These are phyloP conservation scores for Kwoniella shivajii DNA, from an alignment of 1,284 basidiomycete species.

Conservation along the genomic window DNA sequence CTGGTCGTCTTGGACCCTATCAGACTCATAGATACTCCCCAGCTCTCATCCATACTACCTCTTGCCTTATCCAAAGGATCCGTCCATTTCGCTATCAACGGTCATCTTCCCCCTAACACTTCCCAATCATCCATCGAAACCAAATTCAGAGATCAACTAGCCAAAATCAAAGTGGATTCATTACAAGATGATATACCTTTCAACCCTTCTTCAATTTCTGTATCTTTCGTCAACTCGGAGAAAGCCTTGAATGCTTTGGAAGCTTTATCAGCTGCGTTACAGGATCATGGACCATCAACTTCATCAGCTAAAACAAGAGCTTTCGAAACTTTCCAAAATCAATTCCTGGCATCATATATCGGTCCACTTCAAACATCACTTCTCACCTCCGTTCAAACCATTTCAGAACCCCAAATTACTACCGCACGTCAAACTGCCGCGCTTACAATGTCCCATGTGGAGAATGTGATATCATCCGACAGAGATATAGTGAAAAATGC, in stretches of 20 bases:
- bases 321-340: conserved; percentile 42
- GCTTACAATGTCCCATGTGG: conserved; percentile 31
- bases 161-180: conserved; percentile 10
- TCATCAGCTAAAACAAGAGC: conserved; percentile 18
- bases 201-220: conserved; percentile 1
- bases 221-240: conserved; percentile 39
- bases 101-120: conserved; percentile 26
- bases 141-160: conserved; percentile 24
- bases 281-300: conserved; percentile 13
- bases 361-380: conserved; percentile 34
- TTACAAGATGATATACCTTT: neutral
- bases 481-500: conserved; percentile 25
- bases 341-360: conserved; percentile 43
- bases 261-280: conserved; percentile 30
- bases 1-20: conserved; percentile 51
- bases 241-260: conserved; percentile 38
- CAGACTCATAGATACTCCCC: conserved; percentile 31
- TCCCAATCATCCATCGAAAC: conserved; percentile 21
- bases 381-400: conserved; percentile 3
- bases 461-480: conserved; percentile 28
- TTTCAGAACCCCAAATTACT: conserved; percentile 17
- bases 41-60: conserved; percentile 25
- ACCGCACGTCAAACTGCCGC: conserved; percentile 26
- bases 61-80: conserved; percentile 21
- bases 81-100: conserved; percentile 43